Evolutionary conservation across 108 stramenopile genomes (phyloP).

Genomic region (Halocafeteria seosinensis): DNA sequence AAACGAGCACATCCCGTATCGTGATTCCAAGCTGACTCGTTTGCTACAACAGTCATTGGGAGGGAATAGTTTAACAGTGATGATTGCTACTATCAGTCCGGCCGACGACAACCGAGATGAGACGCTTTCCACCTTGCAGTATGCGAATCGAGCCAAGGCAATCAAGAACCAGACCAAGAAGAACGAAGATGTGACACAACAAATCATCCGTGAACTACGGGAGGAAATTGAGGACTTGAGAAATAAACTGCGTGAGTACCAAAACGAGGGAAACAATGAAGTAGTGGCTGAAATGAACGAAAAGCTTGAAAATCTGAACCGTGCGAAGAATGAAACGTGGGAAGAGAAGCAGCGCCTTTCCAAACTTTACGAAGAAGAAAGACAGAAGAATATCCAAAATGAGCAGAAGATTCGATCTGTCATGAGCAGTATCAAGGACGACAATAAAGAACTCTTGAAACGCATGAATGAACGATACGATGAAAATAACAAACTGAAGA

Average conservation of each 20-base stretch:
- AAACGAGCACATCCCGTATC: constrained; percentile 34
- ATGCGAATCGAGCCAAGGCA: constrained; percentile 41
- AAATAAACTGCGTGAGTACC: constrained; percentile 16
- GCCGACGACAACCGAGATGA: constrained; percentile 46
- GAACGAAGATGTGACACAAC: constrained; percentile 44
- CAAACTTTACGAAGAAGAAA: constrained; percentile 30
- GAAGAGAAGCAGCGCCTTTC: constrained; percentile 32
- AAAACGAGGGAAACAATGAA: background rate
- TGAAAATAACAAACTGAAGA: constrained; percentile 17
- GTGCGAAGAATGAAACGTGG: constrained; percentile 27
- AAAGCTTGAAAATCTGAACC: constrained; percentile 17
- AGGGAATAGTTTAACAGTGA: constrained; percentile 39
- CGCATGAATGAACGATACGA: constrained; percentile 24
- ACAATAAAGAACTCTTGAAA: constrained; percentile 37
- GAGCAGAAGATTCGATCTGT: constrained; percentile 10
- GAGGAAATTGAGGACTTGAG: constrained; percentile 30
- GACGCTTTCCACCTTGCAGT: constrained; percentile 42
- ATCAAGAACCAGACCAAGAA: constrained; percentile 33
- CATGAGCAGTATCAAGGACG: constrained; percentile 24
- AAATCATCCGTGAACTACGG: constrained; percentile 39
- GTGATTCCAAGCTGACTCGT: constrained; percentile 42
- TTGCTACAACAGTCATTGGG: constrained; percentile 34
- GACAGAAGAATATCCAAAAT: constrained; percentile 31
- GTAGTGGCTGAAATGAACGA: constrained; percentile 7
- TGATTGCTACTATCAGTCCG: constrained; percentile 43